Evolutionary conservation across 768 basidiomycete genomes (phyloP), one percentile per base, ranked within the genome.

Genomic region (Suillus fuscotomentosus): DNA sequence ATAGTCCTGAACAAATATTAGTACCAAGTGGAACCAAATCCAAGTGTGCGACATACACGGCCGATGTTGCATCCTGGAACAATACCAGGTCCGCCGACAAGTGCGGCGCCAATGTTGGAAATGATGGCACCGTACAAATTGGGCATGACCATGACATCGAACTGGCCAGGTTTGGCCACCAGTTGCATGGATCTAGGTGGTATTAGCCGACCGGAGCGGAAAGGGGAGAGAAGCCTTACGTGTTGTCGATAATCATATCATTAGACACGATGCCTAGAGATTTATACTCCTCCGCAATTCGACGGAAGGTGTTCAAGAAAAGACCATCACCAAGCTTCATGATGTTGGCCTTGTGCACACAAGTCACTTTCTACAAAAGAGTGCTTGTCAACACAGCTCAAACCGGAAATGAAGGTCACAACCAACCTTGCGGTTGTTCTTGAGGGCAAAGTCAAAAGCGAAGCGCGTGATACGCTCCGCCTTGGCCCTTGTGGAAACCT

Each of bases 241-340:
- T 97, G 83, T 99, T 99, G 79, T 99, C 96, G 65, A 99, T 94
- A 64, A 99, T 99, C 97, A 99, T 99, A 79, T 97, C 93, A 73
- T 98, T 97, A 75, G 84, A 93, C 69, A 87, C 86, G 73, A 99
- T 96, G 51, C 97, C 97, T 51, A 89, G 83, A 61, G 88, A 89
- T 79, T 88, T 92, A 86, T 99, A 99, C 76, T 98, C 97, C 78
- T 99, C 94, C 41, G 95, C 97, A 65, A 99, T 87, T 65, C 88
- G 86, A 70, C 95, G 92, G 89, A 98, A 99, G 27, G 96, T 99
- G 80, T 95, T 96, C 71, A 99, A 86, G 89, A 99, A 99, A 50
- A 99, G 87, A 78, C 97, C 97, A 73, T 99, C 97, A 77, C 97
- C 97, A 71, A 98, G 89, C 79, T 99, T 99, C 97, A 99, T 99